Base-by-base conservation (phyloP, 192 early-diverging fungal species). In the Coemansia sp. region DNA sequence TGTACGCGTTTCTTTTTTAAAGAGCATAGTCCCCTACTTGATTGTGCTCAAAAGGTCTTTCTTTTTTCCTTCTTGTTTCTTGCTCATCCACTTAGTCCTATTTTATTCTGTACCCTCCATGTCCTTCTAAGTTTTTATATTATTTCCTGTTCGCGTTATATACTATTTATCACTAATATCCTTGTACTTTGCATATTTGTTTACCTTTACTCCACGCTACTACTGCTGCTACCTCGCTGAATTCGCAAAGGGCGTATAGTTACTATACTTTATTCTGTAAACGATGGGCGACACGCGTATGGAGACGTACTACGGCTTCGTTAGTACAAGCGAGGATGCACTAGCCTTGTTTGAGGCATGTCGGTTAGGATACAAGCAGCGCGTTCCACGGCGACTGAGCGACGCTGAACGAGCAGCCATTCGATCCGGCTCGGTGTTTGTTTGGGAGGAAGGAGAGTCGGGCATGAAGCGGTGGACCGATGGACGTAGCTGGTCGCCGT, bases 381-480 rank as follows among this genome's bases (percentile, higher is more conserved):
- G 93, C 19, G 89, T 95, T 19, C 92, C 91, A 50, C 86, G 95
- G 17, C 84, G 95, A 34, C 80, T 96, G 17, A 90, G 92, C 40
- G 93, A 94, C 35, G 89, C 87, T 21, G 95, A 96, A 83, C 88
- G 93, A 44, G 85, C 85, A 17, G 83, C 87, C 50, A 92, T 96
- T 60, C 81, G 86, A 46, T 94, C 95, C 2, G 93, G 93, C 2
- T 92, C 93, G 6, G 89, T 95, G 31, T 96, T 94, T 84, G 90
- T 92, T 41, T 96, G 94, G 90, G 93, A 94, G 71, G 95, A 96
- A 79, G 79, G 90, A 62, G 93, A 96, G 74, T 88, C 89, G 51
- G 95, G 93, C 17, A 96, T 96, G 89, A 84, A 92, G 69, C 86
- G 95, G 40, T 96, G 95, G 95, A 95, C 95, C 0, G 95, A 96